Base-by-base conservation (phyloP, 805 yeast genomes). In the Kluyveromyces aestuarii region DNA sequence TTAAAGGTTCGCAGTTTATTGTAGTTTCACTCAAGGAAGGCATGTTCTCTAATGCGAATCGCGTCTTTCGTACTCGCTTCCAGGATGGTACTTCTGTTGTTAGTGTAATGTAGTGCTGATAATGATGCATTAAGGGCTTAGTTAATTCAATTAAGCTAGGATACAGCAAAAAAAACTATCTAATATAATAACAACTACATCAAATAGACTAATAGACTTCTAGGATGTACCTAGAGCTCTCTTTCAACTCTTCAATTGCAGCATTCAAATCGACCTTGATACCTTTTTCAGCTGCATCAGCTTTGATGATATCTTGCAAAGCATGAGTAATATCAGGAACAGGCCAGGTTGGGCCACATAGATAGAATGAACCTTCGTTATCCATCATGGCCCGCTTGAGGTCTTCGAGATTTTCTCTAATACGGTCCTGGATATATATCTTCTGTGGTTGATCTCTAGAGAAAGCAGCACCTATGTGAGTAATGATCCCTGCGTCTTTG, bases 331-430 rank as follows among this genome's bases (percentile, higher is more conserved):
- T 86, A 66, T 90, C 96, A 10, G 98, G 96, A 62, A 91, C 97
- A 35, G 98, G 98, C 98, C 98, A 91, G 2, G 97, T 91, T 40
- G 98, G 98, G 53, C 98, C 98, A 80, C 98, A 91, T 65, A 91
- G 76, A 72, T 91, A 91, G 79, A 91, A 91, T 25, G 89, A 82
- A 50, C 98, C 98, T 50, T 82, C 72, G 70, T 89, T 76, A 54
- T 73, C 71, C 41, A 82, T 84, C 68, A 91, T 80, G 45, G 96
- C 90, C 40, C 80, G 86, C 44, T 85, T 84, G 67, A 91, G 76
- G 41, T 79, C 83, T 46, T 73, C 76, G 60, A 87, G 70, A 50
- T 80, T 77, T 65, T 88, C 87, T 62, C 89, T 79, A 66, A 91
- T 91, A 67, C 84, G 81, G 69, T 91, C 97, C 71, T 91, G 98